Base-by-base conservation (phyloP, 2,329 filamentous ascomycete genomes). In the Venturia asperata region DNA sequence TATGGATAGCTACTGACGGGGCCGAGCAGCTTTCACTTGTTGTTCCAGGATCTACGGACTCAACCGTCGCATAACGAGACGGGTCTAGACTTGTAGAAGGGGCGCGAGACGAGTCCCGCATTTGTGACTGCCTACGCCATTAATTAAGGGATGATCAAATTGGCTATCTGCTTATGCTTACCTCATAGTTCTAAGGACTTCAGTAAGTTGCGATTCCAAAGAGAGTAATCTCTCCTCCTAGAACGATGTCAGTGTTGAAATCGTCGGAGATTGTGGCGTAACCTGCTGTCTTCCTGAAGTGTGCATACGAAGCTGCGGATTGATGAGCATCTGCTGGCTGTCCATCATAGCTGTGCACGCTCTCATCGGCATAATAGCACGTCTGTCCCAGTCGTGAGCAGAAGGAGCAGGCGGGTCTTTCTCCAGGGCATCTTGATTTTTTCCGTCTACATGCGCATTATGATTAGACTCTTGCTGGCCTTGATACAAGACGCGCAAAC, bases 341-440 rank as follows among this genome's bases (percentile, higher is more conserved):
- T 34, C 21, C 39, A 30, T 7, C 27, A n/a, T 42, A 64, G 62
- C 7, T 13, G 5, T 62, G 27, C n/a, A 55, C 64, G 27, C 11
- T 42, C 3, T 61, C 64, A 11, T 61, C 64, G 9, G 76, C 76
- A 69, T 82, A 82, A 17, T 74, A 71, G 67, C 81, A 83, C 66
- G 70, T 70, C 69, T 82, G 80, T 5, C 76, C 74, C 39, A 82
- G 72, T n/a, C 81, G 76, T 41, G 76, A 73, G 71, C 81, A 83
- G 63, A 80, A 76, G 1, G 80, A 81, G 69, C 81, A 83, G 0
- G 74, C 68, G 0, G 81, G 81, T 65, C 79, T 76, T 68, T 82
- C 80, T 10, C 81, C 81, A 0, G 80, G 79, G 67, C 81, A 83
- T 71, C 77, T 77, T 39, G 79, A 77, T 70, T 83, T 83, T 70